Conservation (phyloP, 2,329 filamentous ascomycete species). For the Thelonectria blattea region DNA sequence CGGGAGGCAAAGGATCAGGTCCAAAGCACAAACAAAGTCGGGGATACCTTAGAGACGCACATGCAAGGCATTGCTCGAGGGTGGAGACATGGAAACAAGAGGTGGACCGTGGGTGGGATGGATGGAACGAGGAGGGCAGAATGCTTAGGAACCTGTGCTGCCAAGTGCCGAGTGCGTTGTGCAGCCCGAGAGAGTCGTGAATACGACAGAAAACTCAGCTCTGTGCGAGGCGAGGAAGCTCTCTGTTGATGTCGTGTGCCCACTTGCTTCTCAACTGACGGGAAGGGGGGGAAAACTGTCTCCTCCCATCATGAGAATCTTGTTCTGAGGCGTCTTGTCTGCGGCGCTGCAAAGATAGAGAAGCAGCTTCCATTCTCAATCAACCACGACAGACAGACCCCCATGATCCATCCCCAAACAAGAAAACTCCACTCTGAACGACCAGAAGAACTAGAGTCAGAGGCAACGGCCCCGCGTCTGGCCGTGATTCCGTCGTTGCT, state of each 20-base stretch:
- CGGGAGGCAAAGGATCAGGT: too few species aligned
- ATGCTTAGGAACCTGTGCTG: too few species aligned
- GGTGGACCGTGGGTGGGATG: slow-evolving; percentile 2
- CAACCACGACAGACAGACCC: background rate
- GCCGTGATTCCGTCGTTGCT: slow-evolving; percentile 1
- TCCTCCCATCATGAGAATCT: too few species aligned
- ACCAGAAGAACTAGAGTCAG: background rate
- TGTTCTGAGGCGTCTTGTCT: too few species aligned
- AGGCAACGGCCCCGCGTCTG: slow-evolving; percentile 5
- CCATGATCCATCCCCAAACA: background rate
- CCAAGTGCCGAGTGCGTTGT: too few species aligned
- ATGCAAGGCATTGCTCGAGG: slow-evolving; percentile 17
- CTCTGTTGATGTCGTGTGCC: background rate
- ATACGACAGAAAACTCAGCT: background rate
- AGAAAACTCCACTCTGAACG: slow-evolving; percentile 13
- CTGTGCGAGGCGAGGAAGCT: background rate
- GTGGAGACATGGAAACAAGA: slow-evolving; percentile 8
- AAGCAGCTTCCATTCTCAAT: background rate
- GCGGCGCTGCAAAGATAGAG: background rate
- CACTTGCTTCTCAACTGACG: background rate
- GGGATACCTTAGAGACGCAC: background rate
- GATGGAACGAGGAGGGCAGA: background rate
- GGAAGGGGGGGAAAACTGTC: background rate
- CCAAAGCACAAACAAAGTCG: too few species aligned
- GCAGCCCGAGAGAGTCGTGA: too few species aligned